Evolutionary conservation across 805 yeast genomes (phyloP).

Genomic region (Starmera amethionina): DNA sequence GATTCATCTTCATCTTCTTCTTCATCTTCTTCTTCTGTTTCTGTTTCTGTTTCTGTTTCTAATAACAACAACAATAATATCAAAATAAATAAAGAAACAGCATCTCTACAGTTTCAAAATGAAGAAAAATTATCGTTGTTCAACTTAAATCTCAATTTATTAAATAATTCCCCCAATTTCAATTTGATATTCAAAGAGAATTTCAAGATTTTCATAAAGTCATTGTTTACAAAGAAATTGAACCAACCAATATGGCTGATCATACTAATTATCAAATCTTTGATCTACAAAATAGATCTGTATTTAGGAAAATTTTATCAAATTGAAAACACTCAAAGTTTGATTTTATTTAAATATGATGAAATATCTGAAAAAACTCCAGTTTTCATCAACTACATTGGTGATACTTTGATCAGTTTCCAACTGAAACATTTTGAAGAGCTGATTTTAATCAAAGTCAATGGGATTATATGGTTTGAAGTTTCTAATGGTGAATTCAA

Average conservation of each 20-base stretch:
- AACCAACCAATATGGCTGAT: slow-evolving; percentile 46
- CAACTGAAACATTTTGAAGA: slow-evolving; percentile 35
- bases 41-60: not conserved
- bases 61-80: not conserved
- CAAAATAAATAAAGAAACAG: not conserved
- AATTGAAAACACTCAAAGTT: slow-evolving; percentile 9
- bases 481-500: slow-evolving; percentile 39
- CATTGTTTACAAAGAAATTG: slow-evolving; percentile 7
- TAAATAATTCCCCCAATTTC: no score
- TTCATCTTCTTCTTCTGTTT: not conserved
- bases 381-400: slow-evolving; percentile 38
- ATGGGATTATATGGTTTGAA: slow-evolving; percentile 64
- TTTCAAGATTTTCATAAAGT: slow-evolving; percentile 14
- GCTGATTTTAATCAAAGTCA: slow-evolving; percentile 39
- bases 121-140: slow-evolving; percentile 5
- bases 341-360: slow-evolving; percentile 15
- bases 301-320: slow-evolving; percentile 28
- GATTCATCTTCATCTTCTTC: not conserved
- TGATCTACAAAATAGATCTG: slow-evolving; percentile 34
- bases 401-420: slow-evolving; percentile 42
- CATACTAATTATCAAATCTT: slow-evolving; percentile 39
- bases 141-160: no score
- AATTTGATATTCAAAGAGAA: slow-evolving; percentile 6
- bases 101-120: not conserved
- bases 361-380: slow-evolving; percentile 20